phyloP scores from a whole-genome alignment of 106 monocot species.

The Dioscorea alata region DNA sequence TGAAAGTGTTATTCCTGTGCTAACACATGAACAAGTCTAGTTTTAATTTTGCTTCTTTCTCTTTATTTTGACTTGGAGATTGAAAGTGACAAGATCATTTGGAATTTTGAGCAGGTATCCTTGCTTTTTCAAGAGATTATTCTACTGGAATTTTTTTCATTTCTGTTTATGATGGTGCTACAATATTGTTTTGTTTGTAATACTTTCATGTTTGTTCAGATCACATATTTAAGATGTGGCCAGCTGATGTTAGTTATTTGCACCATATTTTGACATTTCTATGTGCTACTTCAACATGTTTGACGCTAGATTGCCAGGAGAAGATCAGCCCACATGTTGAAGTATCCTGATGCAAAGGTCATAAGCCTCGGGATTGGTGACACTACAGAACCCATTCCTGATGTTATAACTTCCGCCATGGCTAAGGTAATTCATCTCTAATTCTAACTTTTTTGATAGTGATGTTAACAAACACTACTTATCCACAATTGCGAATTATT shows the following conservation, averaged over 20 bases:
- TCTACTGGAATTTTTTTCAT: too few species aligned
- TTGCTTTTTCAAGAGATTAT: too few species aligned
- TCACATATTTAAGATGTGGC: not conserved
- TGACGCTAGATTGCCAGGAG: constrained; percentile 64
- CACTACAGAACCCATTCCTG: constrained; percentile 85
- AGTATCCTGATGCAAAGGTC: constrained; percentile 72
- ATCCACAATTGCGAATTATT: too few species aligned
- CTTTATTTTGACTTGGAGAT: too few species aligned
- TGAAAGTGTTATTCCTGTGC: too few species aligned
- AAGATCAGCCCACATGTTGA: constrained; percentile 51
- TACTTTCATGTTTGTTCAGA: not conserved
- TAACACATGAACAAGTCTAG: too few species aligned
- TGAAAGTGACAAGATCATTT: too few species aligned
- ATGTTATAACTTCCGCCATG: constrained; percentile 88
- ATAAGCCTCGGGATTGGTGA: constrained; percentile 93
- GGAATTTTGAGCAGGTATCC: too few species aligned
- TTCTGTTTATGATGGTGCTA: not conserved
- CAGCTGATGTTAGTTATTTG: not conserved
- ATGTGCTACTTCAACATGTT: not conserved
- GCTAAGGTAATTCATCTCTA: constrained; percentile 33
- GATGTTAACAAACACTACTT: too few species aligned
- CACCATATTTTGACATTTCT: not conserved
- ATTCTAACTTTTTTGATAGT: too few species aligned
- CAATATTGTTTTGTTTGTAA: not conserved
- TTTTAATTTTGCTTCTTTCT: too few species aligned